A percentile compares a stretch with the other conserved stretches of the same genome.
Evolutionary conservation across 768 basidiomycete genomes (phyloP).

Genomic region (Mycena rebaudengoi): DNA sequence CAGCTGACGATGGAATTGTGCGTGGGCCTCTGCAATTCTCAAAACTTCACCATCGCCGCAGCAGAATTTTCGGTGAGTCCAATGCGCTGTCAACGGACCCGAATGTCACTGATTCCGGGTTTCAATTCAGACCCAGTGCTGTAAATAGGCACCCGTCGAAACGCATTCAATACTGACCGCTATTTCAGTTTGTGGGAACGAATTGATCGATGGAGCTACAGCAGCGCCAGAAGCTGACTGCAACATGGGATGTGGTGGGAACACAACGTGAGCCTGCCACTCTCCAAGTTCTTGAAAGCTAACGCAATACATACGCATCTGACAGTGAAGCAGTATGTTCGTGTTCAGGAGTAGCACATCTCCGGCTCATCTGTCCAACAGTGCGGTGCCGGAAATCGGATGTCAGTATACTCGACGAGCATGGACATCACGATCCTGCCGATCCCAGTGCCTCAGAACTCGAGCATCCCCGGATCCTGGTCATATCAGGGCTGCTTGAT

Average conservation of each 20-base stretch:
- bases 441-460: conserved; percentile 64
- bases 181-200: conserved; percentile 81
- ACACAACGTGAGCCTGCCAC: conserved; percentile 58
- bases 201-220: conserved; percentile 69
- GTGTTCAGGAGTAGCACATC: not conserved
- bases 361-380: not conserved
- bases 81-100: too few relatives aligned
- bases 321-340: conserved; percentile 57
- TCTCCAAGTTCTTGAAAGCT: conserved; percentile 2
- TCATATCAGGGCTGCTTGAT: conserved; percentile 71
- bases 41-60: conserved; percentile 73
- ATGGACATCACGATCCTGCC: conserved; percentile 62
- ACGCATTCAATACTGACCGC: too few relatives aligned
- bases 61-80: conserved; percentile 68
- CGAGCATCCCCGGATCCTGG: conserved; percentile 70
- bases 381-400: conserved; percentile 76
- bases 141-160: too few relatives aligned
- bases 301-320: not conserved
- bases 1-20: conserved; percentile 67
- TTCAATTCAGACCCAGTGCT: too few relatives aligned
- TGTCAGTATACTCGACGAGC: conserved; percentile 74
- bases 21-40: conserved; percentile 60
- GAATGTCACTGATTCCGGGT: too few relatives aligned
- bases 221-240: conserved; percentile 60
- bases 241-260: conserved; percentile 79